Conservation (phyloP, 2,329 filamentous ascomycete genomes). For the Boeremia exigua region DNA sequence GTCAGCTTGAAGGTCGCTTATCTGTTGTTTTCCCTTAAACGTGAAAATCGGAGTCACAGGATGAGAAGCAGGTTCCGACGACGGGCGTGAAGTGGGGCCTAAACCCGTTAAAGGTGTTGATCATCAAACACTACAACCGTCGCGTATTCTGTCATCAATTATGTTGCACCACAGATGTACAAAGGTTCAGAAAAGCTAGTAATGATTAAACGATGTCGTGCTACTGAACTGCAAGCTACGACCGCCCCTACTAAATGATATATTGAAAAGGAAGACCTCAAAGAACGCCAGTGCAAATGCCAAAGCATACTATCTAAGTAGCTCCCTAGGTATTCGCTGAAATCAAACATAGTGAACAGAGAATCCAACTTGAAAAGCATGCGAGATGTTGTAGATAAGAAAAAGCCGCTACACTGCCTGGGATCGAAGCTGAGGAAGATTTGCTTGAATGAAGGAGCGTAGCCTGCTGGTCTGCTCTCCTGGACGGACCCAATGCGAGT, state of each 20-base stretch:
- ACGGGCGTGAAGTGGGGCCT: background rate
- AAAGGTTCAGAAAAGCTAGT: background rate
- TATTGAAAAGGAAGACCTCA: constrained; percentile 2
- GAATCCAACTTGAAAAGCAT: background rate
- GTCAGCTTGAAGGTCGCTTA: too few relatives aligned
- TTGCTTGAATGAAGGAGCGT: constrained; percentile 10
- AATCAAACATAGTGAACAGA: background rate
- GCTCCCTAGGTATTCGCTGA: background rate
- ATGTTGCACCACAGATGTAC: background rate
- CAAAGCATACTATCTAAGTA: constrained; percentile 12
- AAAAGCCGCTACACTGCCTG: constrained; percentile 4
- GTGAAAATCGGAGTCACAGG: background rate
- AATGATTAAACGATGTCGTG: constrained; percentile 7
- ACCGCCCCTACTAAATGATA: constrained; percentile 10
- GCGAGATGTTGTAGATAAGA: background rate
- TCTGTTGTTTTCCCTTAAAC: too few relatives aligned
- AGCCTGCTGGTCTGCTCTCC: constrained; percentile 24
- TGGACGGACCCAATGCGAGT: constrained; percentile 27
- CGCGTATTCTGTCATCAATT: background rate
- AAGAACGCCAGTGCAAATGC: constrained; percentile 11
- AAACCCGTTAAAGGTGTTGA: background rate
- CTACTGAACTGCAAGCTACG: constrained; percentile 14
- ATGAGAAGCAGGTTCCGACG: background rate
- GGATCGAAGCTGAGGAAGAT: constrained; percentile 10
- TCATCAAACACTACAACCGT: background rate